Evolutionary conservation across 495 filamentous ascomycete species (phyloP).

Genomic region (Hypomontagnella monticulosa): DNA sequence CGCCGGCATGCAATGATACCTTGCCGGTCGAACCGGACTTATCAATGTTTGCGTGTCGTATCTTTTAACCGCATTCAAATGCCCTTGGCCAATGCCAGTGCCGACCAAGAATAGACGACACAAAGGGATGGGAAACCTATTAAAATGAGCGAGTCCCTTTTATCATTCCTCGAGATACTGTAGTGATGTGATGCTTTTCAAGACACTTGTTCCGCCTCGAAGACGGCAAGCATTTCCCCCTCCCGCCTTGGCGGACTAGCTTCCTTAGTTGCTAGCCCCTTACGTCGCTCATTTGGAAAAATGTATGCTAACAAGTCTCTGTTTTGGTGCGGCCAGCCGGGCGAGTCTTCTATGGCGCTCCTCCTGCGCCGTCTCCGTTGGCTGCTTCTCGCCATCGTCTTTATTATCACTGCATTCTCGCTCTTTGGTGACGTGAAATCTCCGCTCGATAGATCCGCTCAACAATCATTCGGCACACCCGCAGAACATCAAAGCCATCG

Average conservation of each 20-base stretch:
- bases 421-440: slow-evolving; percentile 21
- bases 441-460: slow-evolving; percentile 9
- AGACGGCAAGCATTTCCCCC: slow-evolving; percentile 20
- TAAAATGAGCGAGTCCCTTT: slow-evolving; percentile 17
- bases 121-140: slow-evolving; percentile 12
- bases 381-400: slow-evolving; percentile 30
- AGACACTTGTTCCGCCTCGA: slow-evolving; percentile 8
- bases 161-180: background rate
- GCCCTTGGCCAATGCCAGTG: background rate
- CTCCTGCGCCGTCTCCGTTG: slow-evolving; percentile 30
- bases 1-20: slow-evolving; percentile 17
- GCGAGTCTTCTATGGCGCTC: slow-evolving; percentile 35
- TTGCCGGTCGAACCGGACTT: background rate
- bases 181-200: slow-evolving; percentile 6
- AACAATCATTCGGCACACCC: background rate
- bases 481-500: background rate
- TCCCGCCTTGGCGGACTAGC: slow-evolving; percentile 8
- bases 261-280: background rate
- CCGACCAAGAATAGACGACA: slow-evolving; percentile 10
- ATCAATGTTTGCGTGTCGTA: background rate
- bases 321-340: slow-evolving; percentile 18
- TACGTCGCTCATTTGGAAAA: slow-evolving; percentile 2
- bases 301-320: slow-evolving; percentile 31
- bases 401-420: slow-evolving; percentile 14
- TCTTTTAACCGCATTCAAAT: slow-evolving; percentile 13